A percentile compares a stretch with the other conserved stretches of the same genome.
phyloP scores from a whole-genome alignment of 306 rosid species.

The Albizia julibrissin region DNA sequence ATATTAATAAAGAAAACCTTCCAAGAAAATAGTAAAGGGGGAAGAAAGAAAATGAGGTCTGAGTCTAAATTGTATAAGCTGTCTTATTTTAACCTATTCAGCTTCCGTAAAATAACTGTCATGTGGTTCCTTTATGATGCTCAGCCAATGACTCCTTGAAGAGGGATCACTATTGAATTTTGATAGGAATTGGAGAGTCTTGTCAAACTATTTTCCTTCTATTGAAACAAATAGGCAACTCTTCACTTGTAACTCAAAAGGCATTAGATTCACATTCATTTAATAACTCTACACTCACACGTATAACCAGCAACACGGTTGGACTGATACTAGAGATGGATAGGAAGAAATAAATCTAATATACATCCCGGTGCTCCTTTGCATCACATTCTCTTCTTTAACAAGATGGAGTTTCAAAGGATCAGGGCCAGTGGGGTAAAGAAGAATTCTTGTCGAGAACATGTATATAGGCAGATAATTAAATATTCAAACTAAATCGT shows the following conservation, averaged over 20 bases:
- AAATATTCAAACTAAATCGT: slow-evolving; percentile 15
- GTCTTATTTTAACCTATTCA: background rate
- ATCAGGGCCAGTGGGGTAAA: background rate
- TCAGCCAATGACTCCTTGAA: background rate
- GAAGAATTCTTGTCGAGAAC: slow-evolving; percentile 4
- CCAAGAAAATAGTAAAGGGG: background rate
- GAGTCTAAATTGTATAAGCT: background rate
- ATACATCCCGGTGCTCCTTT: no score
- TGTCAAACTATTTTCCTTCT: background rate
- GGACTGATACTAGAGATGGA: background rate
- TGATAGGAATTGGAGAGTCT: background rate
- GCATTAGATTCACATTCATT: slow-evolving; percentile 5
- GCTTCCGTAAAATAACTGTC: background rate
- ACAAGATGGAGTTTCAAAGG: background rate
- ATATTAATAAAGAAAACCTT: background rate
- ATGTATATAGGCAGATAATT: slow-evolving; percentile 4
- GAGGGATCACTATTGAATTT: background rate
- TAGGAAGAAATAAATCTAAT: no score
- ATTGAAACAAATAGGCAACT: slow-evolving; percentile 1
- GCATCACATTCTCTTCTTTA: no score
- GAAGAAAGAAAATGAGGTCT: background rate
- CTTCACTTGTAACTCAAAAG: slow-evolving; percentile 1
- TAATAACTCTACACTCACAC: background rate
- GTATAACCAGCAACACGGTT: background rate
- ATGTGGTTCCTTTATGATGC: background rate